Percentiles rank a stretch among this genome's conserved stretches.
Evolutionary conservation across 2,329 filamentous ascomycete species (phyloP).

Genomic region (Aureobasidium uvarum): DNA sequence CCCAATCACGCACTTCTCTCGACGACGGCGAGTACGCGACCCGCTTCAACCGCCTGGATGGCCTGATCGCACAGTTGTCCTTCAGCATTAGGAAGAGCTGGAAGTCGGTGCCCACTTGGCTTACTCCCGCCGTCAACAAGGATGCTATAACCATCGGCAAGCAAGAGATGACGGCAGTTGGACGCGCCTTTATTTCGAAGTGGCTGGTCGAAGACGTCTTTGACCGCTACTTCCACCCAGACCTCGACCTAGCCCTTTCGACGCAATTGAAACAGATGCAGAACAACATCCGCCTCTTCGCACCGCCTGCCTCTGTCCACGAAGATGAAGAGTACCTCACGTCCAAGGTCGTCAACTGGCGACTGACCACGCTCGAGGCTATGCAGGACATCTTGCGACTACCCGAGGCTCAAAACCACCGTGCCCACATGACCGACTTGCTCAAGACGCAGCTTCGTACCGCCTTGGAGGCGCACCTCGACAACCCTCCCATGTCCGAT

Average conservation of each 20-base stretch:
- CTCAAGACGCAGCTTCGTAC: constrained; percentile 69
- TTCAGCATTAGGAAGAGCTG: constrained; percentile 97
- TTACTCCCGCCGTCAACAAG: constrained; percentile 74
- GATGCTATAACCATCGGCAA: constrained; percentile 84
- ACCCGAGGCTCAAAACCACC: constrained; percentile 63
- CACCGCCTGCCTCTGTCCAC: constrained; percentile 69
- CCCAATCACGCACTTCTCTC: constrained; percentile 87
- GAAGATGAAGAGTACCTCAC: constrained; percentile 89
- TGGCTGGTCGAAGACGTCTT: constrained; percentile 94
- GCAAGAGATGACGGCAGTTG: constrained; percentile 97
- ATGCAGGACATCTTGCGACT: constrained; percentile 68
- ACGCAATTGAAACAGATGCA: constrained; percentile 81
- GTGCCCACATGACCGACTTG: constrained; percentile 53
- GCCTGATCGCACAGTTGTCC: constrained; percentile 88
- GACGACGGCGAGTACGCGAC: constrained; percentile 93
- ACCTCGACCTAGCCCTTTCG: constrained; percentile 73
- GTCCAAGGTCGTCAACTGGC: constrained; percentile 86
- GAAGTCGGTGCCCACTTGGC: constrained; percentile 76
- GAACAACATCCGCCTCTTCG: constrained; percentile 76
- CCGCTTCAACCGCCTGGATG: constrained; percentile 86
- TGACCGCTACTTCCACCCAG: constrained; percentile 88
- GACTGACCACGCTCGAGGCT: constrained; percentile 91
- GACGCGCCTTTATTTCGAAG: constrained; percentile 79
- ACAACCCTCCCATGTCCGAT: constrained; percentile 72
- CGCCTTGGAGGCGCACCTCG: constrained; percentile 69